Conservation (phyloP, 31 red algal species). For the Asparagopsis taxiformis region DNA sequence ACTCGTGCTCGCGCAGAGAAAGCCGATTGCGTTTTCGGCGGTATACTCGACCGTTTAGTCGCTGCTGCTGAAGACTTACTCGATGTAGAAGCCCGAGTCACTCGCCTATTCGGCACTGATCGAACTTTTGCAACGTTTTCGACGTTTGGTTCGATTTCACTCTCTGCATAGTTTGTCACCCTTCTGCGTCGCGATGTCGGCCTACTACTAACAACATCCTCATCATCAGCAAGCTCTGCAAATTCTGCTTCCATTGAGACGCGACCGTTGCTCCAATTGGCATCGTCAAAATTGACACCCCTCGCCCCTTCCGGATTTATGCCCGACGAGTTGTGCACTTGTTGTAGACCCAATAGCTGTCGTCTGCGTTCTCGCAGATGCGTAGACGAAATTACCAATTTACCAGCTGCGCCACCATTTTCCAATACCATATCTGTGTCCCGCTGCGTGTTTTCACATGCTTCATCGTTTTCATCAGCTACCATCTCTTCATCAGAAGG, state of each 20-base stretch:
- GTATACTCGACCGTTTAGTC: no score
- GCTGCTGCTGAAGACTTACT: no score
- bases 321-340: conserved; percentile 17
- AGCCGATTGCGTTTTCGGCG: neutral
- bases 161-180: no score
- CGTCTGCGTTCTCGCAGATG: conserved; percentile 14
- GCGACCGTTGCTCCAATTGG: conserved; percentile 4
- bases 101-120: no score
- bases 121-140: no score
- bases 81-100: no score
- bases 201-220: neutral
- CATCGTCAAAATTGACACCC: conserved; percentile 42
- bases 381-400: conserved; percentile 57
- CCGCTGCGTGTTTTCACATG: conserved; percentile 6
- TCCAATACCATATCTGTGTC: conserved; percentile 49
- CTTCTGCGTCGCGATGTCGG: no score
- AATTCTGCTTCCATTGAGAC: neutral
- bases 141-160: no score
- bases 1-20: conserved; percentile 19
- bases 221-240: conserved; percentile 6
- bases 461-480: neutral
- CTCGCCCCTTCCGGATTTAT: conserved; percentile 48
- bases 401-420: conserved; percentile 37
- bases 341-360: conserved; percentile 43
- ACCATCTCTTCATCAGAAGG: neutral